Percentiles rank a stretch among this genome's conserved stretches.
Conservation (phyloP, 345 rosid species). For the Xanthoceras sorbifolium region DNA sequence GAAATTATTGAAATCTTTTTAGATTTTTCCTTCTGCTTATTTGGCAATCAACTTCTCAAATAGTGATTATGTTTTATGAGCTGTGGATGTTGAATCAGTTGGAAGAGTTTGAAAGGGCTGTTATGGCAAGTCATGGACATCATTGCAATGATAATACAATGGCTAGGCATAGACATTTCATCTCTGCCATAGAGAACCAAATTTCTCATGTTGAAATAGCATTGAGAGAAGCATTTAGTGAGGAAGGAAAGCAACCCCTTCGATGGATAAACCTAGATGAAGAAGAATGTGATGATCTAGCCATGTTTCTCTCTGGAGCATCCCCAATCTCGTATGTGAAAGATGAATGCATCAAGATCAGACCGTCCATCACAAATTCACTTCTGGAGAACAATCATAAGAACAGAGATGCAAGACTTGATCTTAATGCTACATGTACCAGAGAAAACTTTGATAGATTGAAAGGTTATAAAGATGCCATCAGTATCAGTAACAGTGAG, state of each 20-base stretch:
- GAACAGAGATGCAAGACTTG: constrained; percentile 34
- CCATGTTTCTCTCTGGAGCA: constrained; percentile 73
- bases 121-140: constrained; percentile 59
- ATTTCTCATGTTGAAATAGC: constrained; percentile 59
- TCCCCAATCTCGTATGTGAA: constrained; percentile 34
- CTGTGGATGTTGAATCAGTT: constrained; percentile 47
- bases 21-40: neutral
- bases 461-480: constrained; percentile 33
- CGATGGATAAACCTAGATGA: constrained; percentile 73
- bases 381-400: constrained; percentile 27
- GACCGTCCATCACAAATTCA: constrained; percentile 31
- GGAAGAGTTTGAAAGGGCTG: constrained; percentile 87
- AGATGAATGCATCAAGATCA: constrained; percentile 34
- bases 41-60: neutral
- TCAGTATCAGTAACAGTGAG: constrained; percentile 29
- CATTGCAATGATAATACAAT: constrained; percentile 48
- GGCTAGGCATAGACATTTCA: constrained; percentile 72
- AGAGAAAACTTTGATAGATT: constrained; percentile 30
- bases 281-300: constrained; percentile 85
- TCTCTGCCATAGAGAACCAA: constrained; percentile 68
- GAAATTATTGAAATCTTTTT: neutral
- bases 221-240: constrained; percentile 48
- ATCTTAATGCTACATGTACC: constrained; percentile 30
- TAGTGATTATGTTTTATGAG: constrained; percentile 8
- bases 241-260: constrained; percentile 68